Base-by-base conservation (phyloP, 2,329 filamentous ascomycete species). In the Gyromitra esculenta region DNA sequence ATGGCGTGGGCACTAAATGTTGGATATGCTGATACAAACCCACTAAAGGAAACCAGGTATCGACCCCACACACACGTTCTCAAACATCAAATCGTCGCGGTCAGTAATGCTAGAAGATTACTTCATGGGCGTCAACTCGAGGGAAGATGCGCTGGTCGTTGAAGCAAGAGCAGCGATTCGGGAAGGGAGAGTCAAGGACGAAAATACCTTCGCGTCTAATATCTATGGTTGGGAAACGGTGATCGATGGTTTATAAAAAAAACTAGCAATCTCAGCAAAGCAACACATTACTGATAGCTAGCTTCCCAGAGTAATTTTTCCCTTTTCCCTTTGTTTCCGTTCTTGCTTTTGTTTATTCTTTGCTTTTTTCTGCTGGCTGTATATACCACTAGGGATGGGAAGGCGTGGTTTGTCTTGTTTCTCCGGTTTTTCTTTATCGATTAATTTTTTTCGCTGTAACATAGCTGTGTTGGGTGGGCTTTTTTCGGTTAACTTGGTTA, bases 21-120 rank as follows among this genome's bases (percentile, higher is more conserved):
- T 37, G 45, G 69, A 59, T 73, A 65, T 75, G 25, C 72, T 71
- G 57, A 75, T 75, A 41, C 52, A 71, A 71, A 21, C 41, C 57
- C n/a, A 35, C 59, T 52, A 74, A 76, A 77, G 70, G 69, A 73
- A 76, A 45, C 31, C 63, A 76, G 70, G 35, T 31, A 45, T 43
- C 57, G 31, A 15, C 37, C 21, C 63, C 35, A 43, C 43, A 57
- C 35, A 68, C 59, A 31, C 41, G 31, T 64, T 64, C 59, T 52
- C 75, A 39, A 13, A 39, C 57, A 59, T 59, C 31, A 31, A 50
- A 21, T n/a, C 64, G 57, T 56, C 63, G 50, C 52, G 25, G 64
- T 6, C 65, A n/a, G 45, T 21, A 5, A 77, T 77, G 70, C 35
- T 77, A 13, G 59, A 31, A 31, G 25, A 69, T 9, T 59, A 59